Evolutionary conservation across 306 rosid genomes (phyloP), one percentile per base, ranked within the genome.

Genomic region (Canavalia ensiformis): DNA sequence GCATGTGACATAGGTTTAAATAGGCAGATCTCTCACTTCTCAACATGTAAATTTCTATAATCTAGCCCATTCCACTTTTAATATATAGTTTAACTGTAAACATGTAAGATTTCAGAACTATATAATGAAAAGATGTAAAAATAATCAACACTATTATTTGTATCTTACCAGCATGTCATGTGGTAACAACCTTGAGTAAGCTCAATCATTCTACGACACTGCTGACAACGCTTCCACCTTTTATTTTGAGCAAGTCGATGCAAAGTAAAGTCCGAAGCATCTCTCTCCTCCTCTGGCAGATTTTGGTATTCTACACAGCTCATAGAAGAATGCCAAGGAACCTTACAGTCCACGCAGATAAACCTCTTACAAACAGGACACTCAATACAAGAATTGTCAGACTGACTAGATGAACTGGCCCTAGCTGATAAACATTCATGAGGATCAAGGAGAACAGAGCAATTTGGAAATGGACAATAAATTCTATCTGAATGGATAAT

Each of bases 301-400:
- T 64, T 85, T 82, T 91, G 98, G 79, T 70, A 95, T 84, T 90
- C 97, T 86, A 86, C 94, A 82, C 98, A 95, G 83, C 88, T 92
- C 91, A 92, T 83, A 6, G 92, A 91, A 67, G 92, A 89, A 86
- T 95, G 98, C 98, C 98, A 95, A 69, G 98, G 97, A 82, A 92
- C 97, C 71, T 87, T 88, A 72, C 98, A 95, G 28, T 88, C 95
- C 64, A 90, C 86, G 12, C 98, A 95, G 60, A 95, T 88, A 71
- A 89, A 88, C 82, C 97, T 92, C 84, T 73, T 87, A 84, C 98
- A 95, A 76, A 89, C 97, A 55, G 97, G 97, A 80, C 98, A 95
- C 78, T 92, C 97, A 5, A 92, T 82, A 84, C 98, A 90, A 78
- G 91, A 84, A 77, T 87, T 94, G 58, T 89, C 95, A 12, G 92